Evolutionary conservation across 305 asterid genomes (phyloP).

Genomic region (Fraxinus dipetala): DNA sequence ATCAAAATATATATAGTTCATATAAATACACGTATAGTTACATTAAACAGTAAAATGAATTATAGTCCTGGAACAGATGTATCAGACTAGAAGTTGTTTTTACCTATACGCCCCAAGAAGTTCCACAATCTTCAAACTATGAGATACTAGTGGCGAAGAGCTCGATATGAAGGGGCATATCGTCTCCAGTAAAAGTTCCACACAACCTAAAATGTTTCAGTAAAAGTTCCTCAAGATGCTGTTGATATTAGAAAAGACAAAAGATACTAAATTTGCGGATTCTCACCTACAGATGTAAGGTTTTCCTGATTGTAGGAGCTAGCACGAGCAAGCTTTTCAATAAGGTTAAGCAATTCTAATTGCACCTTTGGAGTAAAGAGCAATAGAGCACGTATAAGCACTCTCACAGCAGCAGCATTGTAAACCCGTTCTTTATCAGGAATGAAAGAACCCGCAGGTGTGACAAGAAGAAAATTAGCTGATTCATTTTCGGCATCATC

Average conservation of each 20-base stretch:
- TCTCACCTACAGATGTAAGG: conserved; percentile 92
- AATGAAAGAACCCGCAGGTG: conserved; percentile 63
- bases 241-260: conserved; percentile 14
- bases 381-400: conserved; percentile 76
- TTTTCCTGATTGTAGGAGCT: conserved; percentile 89
- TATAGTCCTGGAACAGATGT: background rate
- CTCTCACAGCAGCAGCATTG: conserved; percentile 91
- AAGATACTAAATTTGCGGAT: conserved; percentile 18
- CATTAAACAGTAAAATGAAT: background rate
- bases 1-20: conserved; percentile 24
- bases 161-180: conserved; percentile 84
- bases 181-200: conserved; percentile 94
- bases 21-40: background rate
- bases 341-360: conserved; percentile 76
- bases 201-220: conserved; percentile 64
- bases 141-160: conserved; percentile 72
- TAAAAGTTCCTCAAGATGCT: conserved; percentile 23
- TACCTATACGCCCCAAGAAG: conserved; percentile 98
- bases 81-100: conserved; percentile 12
- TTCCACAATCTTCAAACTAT: conserved; percentile 82
- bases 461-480: conserved; percentile 54
- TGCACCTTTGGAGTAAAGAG: conserved; percentile 92
- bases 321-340: conserved; percentile 84
- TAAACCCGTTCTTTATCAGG: conserved; percentile 79
- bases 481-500: conserved; percentile 48